Evolutionary conservation across 1,284 basidiomycete species (phyloP), one percentile per base, ranked within the genome.

Genomic region (Neolentinus lepideus): DNA sequence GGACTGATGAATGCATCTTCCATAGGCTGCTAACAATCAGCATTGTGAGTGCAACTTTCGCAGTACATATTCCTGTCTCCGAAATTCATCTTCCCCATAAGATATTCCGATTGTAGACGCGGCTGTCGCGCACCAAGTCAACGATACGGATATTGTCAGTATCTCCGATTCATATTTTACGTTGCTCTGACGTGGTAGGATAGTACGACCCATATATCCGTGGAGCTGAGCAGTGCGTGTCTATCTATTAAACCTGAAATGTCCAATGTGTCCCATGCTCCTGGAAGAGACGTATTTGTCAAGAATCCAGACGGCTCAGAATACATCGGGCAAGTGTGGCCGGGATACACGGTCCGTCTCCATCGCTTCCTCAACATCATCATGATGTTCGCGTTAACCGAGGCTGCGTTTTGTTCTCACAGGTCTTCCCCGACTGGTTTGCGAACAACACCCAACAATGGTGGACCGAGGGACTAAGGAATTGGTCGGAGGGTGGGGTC

Each of bases 351-450:
- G 0, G 78, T 77, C 31, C 14, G 69, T 60, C 22, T 14, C n/a
- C n/a, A 21, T 3, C 33, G 22, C 53, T 29, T 43, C n/a, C 33
- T 12, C 27, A 9, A 4, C 4, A 12, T 31, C 29, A 4, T 31
- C 29, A 31, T 6, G 38, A 43, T 43, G 16, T 31, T 4, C 6
- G 4, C 6, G 16, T 6, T 43, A 16, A 43, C 16, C 4, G 38
- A 43, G n/a, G 6, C 38, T 38, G 36, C 12, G 22, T n/a, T 54
- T 8, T 29, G 8, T 19, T 50, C 8, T 33, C 45, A 14, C 51
- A 71, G 69, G 68, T 74, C 9, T 87, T 84, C 67, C 83, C 84
- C 0, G 86, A 90, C 63, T 89, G 85, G 85, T 86, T 88, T 62
- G 73, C 75, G 35, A 69, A 77, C 16, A 79, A 81, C 53, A 77